Percentiles rank a stretch among this genome's conserved stretches.
Conservation (phyloP, 192 early-diverging fungal genomes). For the Entomortierella parvispora region DNA sequence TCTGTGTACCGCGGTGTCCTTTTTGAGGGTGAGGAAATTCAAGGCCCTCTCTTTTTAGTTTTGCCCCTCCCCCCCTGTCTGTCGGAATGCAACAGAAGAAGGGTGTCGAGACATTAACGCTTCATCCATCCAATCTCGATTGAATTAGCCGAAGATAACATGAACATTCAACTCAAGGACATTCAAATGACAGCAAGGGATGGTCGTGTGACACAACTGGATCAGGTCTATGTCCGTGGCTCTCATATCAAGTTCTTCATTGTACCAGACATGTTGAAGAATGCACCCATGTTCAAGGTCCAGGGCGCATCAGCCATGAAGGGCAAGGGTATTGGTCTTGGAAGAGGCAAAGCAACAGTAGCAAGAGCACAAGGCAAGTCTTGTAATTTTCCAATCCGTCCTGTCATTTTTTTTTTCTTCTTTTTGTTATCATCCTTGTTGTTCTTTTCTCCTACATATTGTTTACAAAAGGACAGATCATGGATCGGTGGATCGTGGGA, state of each 20-base stretch:
- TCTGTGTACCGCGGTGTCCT: conserved; percentile 95
- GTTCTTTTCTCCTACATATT: background rate
- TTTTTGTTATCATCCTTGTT: background rate
- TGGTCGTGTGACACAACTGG: conserved; percentile 89
- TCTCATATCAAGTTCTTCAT: conserved; percentile 93
- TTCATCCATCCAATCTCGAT: no score
- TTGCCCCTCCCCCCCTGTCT: background rate
- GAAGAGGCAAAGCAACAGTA: conserved; percentile 85
- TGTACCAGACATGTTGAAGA: conserved; percentile 99
- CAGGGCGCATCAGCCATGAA: conserved; percentile 85
- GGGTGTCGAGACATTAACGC: no score
- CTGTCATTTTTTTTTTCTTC: background rate
- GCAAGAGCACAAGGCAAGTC: conserved; percentile 75
- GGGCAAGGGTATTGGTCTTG: conserved; percentile 85
- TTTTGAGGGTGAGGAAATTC: conserved; percentile 72
- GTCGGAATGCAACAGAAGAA: background rate
- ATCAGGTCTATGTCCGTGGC: conserved; percentile 97
- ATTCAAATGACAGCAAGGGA: conserved; percentile 94
- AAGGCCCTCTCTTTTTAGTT: background rate
- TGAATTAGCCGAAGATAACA: conserved; percentile 96
- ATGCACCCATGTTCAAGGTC: conserved; percentile 98
- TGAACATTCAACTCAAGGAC: conserved; percentile 98
- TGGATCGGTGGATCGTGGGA: background rate
- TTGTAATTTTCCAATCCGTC: no score
- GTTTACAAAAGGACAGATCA: background rate